Percentiles rank a stretch among this genome's conserved stretches.
Evolutionary conservation across 352 stramenopile species (phyloP).

Genomic region (Phytophthora fragariaefolia): DNA sequence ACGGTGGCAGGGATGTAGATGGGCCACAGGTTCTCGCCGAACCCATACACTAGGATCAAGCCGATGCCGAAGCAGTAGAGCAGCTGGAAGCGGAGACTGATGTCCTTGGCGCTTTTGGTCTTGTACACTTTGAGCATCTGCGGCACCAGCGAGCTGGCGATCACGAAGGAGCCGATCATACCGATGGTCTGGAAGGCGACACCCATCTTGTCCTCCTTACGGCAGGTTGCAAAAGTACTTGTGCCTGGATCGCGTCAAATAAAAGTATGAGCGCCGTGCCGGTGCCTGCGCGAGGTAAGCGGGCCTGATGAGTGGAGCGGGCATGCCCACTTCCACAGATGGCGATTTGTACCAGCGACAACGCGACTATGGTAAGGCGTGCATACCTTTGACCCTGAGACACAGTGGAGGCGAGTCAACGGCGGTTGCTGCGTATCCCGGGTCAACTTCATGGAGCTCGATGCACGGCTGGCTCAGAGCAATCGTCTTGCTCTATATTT

Average conservation of each 20-base stretch:
- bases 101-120: conserved; percentile 68
- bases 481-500: background rate
- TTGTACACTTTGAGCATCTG: conserved; percentile 69
- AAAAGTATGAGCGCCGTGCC: conserved; percentile 19
- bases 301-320: conserved; percentile 23
- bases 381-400: conserved; percentile 22
- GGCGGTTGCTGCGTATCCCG: conserved; percentile 1
- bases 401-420: conserved; percentile 6
- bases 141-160: conserved; percentile 60
- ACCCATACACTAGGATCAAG: conserved; percentile 54
- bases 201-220: conserved; percentile 25
- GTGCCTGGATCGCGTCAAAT: conserved; percentile 10
- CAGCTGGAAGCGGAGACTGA: conserved; percentile 54
- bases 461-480: background rate
- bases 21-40: conserved; percentile 58
- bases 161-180: conserved; percentile 67
- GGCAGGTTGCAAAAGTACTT: background rate
- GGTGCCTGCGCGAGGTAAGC: conserved; percentile 5
- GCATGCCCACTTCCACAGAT: conserved; percentile 17
- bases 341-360: conserved; percentile 25
- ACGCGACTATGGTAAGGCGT: conserved; percentile 27
- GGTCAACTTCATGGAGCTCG: background rate
- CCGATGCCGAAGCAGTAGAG: conserved; percentile 51
- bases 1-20: conserved; percentile 64
- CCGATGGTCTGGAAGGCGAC: conserved; percentile 60